Conservation (phyloP, 208 protist genomes). For the Porcisia deanei region DNA sequence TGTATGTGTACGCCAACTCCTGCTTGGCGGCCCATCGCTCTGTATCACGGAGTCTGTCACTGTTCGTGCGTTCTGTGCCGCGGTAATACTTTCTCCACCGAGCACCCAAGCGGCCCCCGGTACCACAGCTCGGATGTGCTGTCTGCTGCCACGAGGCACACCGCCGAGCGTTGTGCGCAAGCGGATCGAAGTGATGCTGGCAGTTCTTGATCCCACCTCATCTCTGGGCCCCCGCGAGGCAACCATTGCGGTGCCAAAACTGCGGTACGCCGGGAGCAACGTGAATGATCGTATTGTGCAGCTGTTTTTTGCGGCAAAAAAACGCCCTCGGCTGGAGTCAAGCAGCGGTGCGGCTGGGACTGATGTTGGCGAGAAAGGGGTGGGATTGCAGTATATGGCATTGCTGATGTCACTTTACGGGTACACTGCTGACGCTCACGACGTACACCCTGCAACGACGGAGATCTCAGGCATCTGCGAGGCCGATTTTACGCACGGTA, state of each 20-base stretch:
- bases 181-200: constrained; percentile 10
- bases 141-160: constrained; percentile 55
- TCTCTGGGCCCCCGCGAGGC: background rate
- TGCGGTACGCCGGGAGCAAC: constrained; percentile 35
- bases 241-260: background rate
- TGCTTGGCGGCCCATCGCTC: constrained; percentile 33
- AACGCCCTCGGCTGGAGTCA: constrained; percentile 11
- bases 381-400: constrained; percentile 23
- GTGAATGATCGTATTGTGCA: constrained; percentile 34
- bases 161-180: constrained; percentile 35
- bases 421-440: constrained; percentile 3
- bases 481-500: background rate
- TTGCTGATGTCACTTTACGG: constrained; percentile 39
- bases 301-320: constrained; percentile 33
- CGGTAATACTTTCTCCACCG: constrained; percentile 17
- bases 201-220: background rate
- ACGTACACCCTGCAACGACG: background rate
- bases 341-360: background rate
- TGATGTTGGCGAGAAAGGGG: background rate
- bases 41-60: constrained; percentile 30
- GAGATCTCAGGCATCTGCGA: background rate
- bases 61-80: constrained; percentile 52
- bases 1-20: constrained; percentile 17
- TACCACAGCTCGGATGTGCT: constrained; percentile 17
- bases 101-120: background rate